These are phyloP conservation scores for Eimeria praecox DNA, from an alignment of 169 alveolate genomes.

Conservation along the genomic window DNA sequence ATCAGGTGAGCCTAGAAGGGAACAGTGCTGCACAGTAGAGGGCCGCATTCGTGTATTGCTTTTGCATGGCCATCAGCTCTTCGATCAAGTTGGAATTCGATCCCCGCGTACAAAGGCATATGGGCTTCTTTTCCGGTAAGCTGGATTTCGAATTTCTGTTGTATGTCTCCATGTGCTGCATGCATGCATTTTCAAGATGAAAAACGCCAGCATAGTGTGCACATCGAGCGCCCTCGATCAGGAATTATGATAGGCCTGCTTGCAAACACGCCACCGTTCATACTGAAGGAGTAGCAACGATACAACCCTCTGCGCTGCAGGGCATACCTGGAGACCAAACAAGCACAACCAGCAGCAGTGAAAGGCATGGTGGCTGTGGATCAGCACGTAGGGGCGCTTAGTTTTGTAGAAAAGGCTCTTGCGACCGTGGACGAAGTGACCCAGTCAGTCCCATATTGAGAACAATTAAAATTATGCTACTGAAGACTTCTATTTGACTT, in stretches of 20 bases:
- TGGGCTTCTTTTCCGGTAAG: slow-evolving; percentile 69
- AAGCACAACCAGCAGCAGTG: not conserved
- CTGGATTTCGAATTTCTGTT: not conserved
- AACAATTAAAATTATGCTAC: not conserved
- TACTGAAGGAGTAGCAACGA: not conserved
- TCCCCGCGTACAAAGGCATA: slow-evolving; percentile 42
- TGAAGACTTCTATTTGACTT: not conserved
- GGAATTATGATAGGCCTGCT: not conserved
- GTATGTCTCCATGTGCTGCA: not conserved
- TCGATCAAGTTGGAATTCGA: slow-evolving; percentile 40
- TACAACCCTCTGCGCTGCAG: not conserved
- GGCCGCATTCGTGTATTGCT: not conserved
- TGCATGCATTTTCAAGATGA: not conserved
- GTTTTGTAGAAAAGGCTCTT: slow-evolving; percentile 58
- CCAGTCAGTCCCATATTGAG: slow-evolving; percentile 25
- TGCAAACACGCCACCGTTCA: not conserved
- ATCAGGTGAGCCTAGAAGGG: not conserved
- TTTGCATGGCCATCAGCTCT: slow-evolving; percentile 23
- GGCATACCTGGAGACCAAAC: slow-evolving; percentile 34
- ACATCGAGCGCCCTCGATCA: not conserved
- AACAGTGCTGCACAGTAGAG: not conserved
- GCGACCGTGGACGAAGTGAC: slow-evolving; percentile 22
- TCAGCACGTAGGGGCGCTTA: slow-evolving; percentile 51
- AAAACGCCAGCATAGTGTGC: not conserved
- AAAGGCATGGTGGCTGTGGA: slow-evolving; percentile 46